Base-by-base conservation (phyloP, 805 yeast genomes). In the Candida takata region DNA sequence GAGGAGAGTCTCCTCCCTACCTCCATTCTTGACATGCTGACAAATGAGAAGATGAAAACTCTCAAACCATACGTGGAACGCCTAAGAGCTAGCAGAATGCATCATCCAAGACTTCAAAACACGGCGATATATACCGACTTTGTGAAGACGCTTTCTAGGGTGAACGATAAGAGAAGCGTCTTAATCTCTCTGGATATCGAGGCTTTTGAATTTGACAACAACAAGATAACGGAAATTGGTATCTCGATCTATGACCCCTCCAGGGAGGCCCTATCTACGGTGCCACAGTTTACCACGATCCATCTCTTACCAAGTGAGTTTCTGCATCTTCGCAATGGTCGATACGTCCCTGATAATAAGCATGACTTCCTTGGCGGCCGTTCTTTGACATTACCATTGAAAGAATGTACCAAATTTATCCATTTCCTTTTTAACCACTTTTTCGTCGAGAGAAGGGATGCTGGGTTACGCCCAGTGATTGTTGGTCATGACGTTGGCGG, bases 401-500 rank as follows among this genome's bases (percentile, higher is more conserved):
- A 42, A 3, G 64, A 68, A 17, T 61, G 70, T 5, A 58, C 54
- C 1, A 42, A 41, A 2, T 60, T 70, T 29, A 43, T 74, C 2
- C 74, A 74, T 33, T 38, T 54, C 4, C 43, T 75, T 17, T 47
- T 76, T 3, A 55, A 72, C 34, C 60, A 60, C 36, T 74, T 72
- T 45, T 62, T 72, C 44, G 37, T 43, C 5, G 49, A 60, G 9
- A 44, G 48, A 25, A 40, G 33, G 9, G 46, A 34, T n/a, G 27
- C 18, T n/a, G 64, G 52, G 0, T 47, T 55, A 50, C 42, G 45
- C 14, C 52, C 64, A 14, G 60, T 65, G 0, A 60, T 77, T 28
- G 78, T 79, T 17, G 87, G 85, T 1, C 88, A 80, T 54, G 68
- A 67, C 33, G 60, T 77, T 9, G 41, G 47, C 13, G 77, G 75